Evolutionary conservation across 495 filamentous ascomycete species (phyloP).

Genomic region (Paragyromitra xinjiangensis): DNA sequence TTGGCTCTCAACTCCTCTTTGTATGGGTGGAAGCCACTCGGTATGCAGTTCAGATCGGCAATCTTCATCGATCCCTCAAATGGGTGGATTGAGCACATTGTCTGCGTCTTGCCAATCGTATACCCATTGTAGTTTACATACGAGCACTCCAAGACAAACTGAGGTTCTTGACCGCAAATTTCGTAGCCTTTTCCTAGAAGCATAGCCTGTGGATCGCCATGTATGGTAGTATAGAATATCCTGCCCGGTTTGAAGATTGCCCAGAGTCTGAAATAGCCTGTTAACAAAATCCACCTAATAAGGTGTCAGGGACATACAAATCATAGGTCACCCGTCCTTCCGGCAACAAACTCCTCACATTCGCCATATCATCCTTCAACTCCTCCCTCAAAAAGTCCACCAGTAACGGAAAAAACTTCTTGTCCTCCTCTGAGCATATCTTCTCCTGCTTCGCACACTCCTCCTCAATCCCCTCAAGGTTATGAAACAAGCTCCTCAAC

Average conservation of each 20-base stretch:
- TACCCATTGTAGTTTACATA: constrained; percentile 70
- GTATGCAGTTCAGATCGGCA: constrained; percentile 65
- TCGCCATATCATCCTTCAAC: constrained; percentile 9
- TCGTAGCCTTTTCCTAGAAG: constrained; percentile 56
- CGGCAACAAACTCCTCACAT: constrained; percentile 14
- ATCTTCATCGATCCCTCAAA: constrained; percentile 69
- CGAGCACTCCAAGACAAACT: constrained; percentile 58
- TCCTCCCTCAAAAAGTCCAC: constrained; percentile 11
- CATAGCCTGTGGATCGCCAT: constrained; percentile 57
- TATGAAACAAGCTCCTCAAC: constrained; percentile 22
- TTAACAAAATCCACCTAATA: background rate
- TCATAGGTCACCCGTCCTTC: constrained; percentile 37
- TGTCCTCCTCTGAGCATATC: constrained; percentile 10
- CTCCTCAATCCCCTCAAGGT: constrained; percentile 1
- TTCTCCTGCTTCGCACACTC: constrained; percentile 22
- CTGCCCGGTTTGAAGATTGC: constrained; percentile 61
- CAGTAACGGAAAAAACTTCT: constrained; percentile 14
- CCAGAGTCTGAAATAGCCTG: constrained; percentile 54
- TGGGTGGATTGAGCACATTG: constrained; percentile 61
- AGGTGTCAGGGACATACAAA: background rate
- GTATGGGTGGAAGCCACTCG: constrained; percentile 66
- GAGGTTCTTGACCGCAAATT: constrained; percentile 21
- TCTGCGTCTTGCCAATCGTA: constrained; percentile 64
- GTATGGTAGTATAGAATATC: constrained; percentile 56
- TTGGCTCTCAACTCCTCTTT: constrained; percentile 59